phyloP scores from a whole-genome alignment of 495 filamentous ascomycete species.

The Aspergillus saccharolyticus region DNA sequence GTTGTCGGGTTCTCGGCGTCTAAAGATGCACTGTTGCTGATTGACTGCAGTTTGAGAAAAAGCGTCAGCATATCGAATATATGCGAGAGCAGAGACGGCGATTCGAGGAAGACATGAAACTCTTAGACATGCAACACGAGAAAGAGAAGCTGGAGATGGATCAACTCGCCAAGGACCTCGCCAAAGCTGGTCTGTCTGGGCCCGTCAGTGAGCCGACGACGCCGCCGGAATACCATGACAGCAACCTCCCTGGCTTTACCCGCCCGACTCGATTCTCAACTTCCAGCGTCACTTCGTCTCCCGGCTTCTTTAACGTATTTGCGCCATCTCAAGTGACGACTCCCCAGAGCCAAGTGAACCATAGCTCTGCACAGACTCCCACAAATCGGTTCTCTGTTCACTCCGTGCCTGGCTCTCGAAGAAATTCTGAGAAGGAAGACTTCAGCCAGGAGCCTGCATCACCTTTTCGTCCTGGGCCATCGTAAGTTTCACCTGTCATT shows the following conservation, averaged over 20 bases:
- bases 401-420: constrained; percentile 80
- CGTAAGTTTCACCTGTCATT: constrained; percentile 31
- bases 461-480: constrained; percentile 32
- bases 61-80: constrained; percentile 77
- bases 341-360: constrained; percentile 51
- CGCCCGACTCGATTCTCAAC: constrained; percentile 79
- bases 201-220: constrained; percentile 92
- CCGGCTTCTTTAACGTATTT: constrained; percentile 68
- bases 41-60: constrained; percentile 74
- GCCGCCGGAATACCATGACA: constrained; percentile 87
- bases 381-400: constrained; percentile 58
- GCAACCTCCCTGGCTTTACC: constrained; percentile 66
- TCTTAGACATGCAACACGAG: constrained; percentile 75
- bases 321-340: constrained; percentile 63
- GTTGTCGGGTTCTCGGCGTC: background rate
- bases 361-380: constrained; percentile 27
- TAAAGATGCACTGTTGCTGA: constrained; percentile 21
- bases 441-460: constrained; percentile 31
- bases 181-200: constrained; percentile 54
- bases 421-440: constrained; percentile 51
- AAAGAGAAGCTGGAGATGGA: constrained; percentile 76
- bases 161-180: constrained; percentile 73
- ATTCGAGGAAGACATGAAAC: constrained; percentile 83
- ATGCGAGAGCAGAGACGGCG: constrained; percentile 78
- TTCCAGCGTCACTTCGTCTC: constrained; percentile 74